These are phyloP conservation scores for Aspergillus texensis DNA, from an alignment of 2,329 filamentous ascomycete species.

Conservation along the genomic window DNA sequence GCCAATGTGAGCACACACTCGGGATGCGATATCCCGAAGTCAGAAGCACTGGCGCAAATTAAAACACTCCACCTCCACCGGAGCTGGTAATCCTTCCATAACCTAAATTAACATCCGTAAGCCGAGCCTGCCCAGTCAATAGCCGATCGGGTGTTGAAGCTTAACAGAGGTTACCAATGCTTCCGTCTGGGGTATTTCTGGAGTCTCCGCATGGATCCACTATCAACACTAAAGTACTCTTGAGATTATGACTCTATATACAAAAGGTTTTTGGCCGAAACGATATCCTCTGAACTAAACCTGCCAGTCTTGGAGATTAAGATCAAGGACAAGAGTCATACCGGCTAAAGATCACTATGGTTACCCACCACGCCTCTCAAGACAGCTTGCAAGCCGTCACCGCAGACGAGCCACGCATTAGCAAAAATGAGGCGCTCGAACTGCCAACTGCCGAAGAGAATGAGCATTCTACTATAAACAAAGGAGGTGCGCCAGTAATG, in stretches of 20 bases:
- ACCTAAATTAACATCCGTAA: background rate
- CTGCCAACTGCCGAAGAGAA: background rate
- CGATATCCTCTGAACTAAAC: background rate
- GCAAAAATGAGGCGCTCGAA: constrained; percentile 9
- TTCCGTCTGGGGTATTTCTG: background rate
- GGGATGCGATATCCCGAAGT: background rate
- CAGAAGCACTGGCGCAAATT: background rate
- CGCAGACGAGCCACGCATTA: constrained; percentile 1
- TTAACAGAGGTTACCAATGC: background rate
- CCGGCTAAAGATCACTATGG: background rate
- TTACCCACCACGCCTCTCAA: background rate
- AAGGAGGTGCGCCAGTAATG: constrained; percentile 28
- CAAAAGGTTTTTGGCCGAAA: background rate
- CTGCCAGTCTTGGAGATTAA: background rate
- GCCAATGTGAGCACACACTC: background rate
- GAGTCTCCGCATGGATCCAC: background rate
- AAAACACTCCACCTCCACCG: background rate
- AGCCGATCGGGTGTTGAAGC: background rate
- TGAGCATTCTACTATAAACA: background rate
- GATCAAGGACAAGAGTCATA: background rate
- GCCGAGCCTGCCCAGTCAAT: background rate
- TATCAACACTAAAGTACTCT: background rate
- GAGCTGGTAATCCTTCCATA: background rate
- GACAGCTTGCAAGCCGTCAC: background rate
- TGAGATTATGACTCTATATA: background rate